phyloP scores from a whole-genome alignment of 768 basidiomycete species.

The Phylloporus arenicola region DNA sequence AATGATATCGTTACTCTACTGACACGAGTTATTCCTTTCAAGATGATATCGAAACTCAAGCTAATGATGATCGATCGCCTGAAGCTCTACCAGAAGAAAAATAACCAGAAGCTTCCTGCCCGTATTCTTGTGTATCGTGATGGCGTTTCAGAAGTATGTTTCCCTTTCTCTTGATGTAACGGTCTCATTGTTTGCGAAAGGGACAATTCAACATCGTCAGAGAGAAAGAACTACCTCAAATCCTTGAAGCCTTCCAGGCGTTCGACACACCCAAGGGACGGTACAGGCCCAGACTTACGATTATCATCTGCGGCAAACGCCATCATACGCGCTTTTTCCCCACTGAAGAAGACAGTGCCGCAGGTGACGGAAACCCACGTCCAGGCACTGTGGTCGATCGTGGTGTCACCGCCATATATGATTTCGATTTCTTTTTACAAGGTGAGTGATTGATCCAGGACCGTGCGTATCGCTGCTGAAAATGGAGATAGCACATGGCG shows the following conservation, averaged over 20 bases:
- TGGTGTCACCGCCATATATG: conserved; percentile 49
- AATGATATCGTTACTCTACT: background rate
- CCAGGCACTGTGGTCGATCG: conserved; percentile 53
- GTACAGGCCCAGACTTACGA: conserved; percentile 46
- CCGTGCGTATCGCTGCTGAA: background rate
- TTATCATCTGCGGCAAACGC: conserved; percentile 53
- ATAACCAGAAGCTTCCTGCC: conserved; percentile 34
- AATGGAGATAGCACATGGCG: conserved; percentile 34
- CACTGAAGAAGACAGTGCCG: conserved; percentile 38
- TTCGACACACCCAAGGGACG: conserved; percentile 31
- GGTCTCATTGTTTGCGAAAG: conserved; percentile 22
- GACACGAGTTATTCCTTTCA: background rate
- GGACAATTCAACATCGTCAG: conserved; percentile 48
- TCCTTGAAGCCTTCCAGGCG: conserved; percentile 37
- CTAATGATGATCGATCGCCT: conserved; percentile 48
- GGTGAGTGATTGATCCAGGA: conserved; percentile 22
- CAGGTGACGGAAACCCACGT: conserved; percentile 44
- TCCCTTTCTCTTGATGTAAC: background rate
- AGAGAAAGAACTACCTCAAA: conserved; percentile 39
- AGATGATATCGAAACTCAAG: conserved; percentile 47
- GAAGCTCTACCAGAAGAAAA: conserved; percentile 34
- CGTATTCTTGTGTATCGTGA: conserved; percentile 59
- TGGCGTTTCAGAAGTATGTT: conserved; percentile 70
- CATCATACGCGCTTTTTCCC: conserved; percentile 57
- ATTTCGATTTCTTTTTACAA: conserved; percentile 53